These are phyloP conservation scores for Scheffersomyces segobiensis DNA, from an alignment of 1,139 yeast species.

Conservation along the genomic window DNA sequence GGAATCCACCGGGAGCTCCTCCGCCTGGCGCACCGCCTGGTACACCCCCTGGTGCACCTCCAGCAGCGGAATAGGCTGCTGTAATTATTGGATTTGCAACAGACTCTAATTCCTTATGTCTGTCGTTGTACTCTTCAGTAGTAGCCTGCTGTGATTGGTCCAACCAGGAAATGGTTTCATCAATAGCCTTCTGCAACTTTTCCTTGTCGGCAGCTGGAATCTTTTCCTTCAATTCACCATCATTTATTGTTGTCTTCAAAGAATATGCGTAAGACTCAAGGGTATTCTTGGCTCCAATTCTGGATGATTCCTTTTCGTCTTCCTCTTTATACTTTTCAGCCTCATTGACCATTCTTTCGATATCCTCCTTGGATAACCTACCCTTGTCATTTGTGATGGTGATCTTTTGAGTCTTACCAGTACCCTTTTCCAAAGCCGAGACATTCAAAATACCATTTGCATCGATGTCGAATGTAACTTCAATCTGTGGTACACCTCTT, in stretches of 20 bases:
- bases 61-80: constrained; percentile 60
- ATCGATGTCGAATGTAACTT: constrained; percentile 47
- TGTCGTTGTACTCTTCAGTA: constrained; percentile 57
- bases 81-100: constrained; percentile 67
- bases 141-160: constrained; percentile 53
- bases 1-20: constrained; percentile 34
- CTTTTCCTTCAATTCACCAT: constrained; percentile 53
- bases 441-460: constrained; percentile 51
- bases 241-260: constrained; percentile 60
- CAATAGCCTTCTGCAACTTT: constrained; percentile 40
- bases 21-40: constrained; percentile 39
- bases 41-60: constrained; percentile 39
- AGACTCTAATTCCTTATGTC: constrained; percentile 64
- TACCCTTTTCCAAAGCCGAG: constrained; percentile 47
- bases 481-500: constrained; percentile 51
- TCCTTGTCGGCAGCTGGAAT: constrained; percentile 46
- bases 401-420: constrained; percentile 71
- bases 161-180: constrained; percentile 50
- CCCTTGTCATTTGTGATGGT: constrained; percentile 58
- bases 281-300: constrained; percentile 75
- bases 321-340: constrained; percentile 84
- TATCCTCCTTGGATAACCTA: constrained; percentile 28
- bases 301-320: constrained; percentile 79
- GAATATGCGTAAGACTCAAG: constrained; percentile 88
- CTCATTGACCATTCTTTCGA: constrained; percentile 28